Evolutionary conservation across 768 basidiomycete genomes (phyloP).

Genomic region (Leccinum pellstonianum): DNA sequence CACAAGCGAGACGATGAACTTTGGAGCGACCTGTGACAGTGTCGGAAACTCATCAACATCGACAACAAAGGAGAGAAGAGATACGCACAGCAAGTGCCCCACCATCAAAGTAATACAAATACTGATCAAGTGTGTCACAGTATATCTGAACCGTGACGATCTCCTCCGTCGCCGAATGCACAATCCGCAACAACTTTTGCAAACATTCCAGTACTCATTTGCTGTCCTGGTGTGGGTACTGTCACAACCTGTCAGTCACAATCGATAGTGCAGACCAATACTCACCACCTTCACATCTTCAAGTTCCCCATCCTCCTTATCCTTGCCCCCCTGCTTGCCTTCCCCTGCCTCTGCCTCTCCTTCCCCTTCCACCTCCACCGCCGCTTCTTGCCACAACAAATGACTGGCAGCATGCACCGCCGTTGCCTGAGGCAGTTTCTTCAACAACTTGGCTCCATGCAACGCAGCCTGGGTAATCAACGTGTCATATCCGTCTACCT

Average conservation of each 20-base stretch:
- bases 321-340: conserved; percentile 20
- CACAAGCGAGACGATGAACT: too few relatives aligned
- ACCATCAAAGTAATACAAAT: too few relatives aligned
- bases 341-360: conserved; percentile 16
- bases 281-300: conserved; percentile 5
- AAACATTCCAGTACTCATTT: too few relatives aligned
- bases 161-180: too few relatives aligned
- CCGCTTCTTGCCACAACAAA: conserved; percentile 92
- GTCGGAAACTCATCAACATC: too few relatives aligned
- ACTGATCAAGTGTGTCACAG: too few relatives aligned
- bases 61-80: too few relatives aligned
- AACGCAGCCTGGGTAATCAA: conserved; percentile 98
- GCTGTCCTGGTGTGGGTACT: background rate
- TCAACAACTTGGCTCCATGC: conserved; percentile 82
- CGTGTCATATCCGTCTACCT: conserved; percentile 94
- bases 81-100: too few relatives aligned
- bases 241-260: background rate
- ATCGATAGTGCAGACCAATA: background rate
- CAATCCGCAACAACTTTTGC: too few relatives aligned
- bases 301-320: conserved; percentile 41
- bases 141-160: too few relatives aligned
- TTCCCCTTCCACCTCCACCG: conserved; percentile 41
- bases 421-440: conserved; percentile 97
- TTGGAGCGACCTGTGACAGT: too few relatives aligned
- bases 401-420: conserved; percentile 95